Evolutionary conservation across 345 rosid genomes (phyloP).

Genomic region (Rhodamnia argentea): DNA sequence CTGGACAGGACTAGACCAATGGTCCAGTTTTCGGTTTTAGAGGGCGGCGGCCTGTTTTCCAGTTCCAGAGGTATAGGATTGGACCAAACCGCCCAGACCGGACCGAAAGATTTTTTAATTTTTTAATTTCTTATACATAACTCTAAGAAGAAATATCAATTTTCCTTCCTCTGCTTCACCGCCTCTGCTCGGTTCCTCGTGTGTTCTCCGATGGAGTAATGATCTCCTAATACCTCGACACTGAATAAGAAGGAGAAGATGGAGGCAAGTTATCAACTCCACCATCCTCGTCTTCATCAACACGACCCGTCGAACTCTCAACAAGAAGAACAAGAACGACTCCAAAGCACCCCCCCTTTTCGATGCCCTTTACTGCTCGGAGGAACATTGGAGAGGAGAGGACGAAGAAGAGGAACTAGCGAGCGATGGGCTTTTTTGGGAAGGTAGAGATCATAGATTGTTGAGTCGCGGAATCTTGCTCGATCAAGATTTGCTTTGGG

Average conservation of each 20-base stretch:
- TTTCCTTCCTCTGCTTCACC: too few relatives aligned
- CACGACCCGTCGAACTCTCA: background rate
- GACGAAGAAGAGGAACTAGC: background rate
- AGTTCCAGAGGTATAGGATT: too few relatives aligned
- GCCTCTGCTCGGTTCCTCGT: too few relatives aligned
- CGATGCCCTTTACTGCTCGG: conserved; percentile 40
- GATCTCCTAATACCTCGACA: background rate
- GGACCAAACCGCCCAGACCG: too few relatives aligned
- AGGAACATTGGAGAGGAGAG: conserved; percentile 29
- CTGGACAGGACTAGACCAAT: too few relatives aligned
- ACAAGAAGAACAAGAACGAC: background rate
- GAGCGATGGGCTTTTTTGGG: background rate
- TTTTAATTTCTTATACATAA: too few relatives aligned
- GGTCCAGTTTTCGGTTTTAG: too few relatives aligned
- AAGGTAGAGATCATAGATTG: background rate
- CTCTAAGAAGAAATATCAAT: too few relatives aligned
- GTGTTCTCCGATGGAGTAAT: background rate
- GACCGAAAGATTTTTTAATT: too few relatives aligned
- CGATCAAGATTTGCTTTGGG: conserved; percentile 38
- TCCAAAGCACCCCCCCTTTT: background rate
- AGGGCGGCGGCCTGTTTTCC: too few relatives aligned
- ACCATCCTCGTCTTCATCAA: background rate
- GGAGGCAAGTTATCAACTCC: background rate
- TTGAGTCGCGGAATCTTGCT: conserved; percentile 1
- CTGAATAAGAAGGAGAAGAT: background rate